These are phyloP conservation scores for Peronospora destructor DNA, from an alignment of 352 stramenopile genomes.

Conservation along the genomic window DNA sequence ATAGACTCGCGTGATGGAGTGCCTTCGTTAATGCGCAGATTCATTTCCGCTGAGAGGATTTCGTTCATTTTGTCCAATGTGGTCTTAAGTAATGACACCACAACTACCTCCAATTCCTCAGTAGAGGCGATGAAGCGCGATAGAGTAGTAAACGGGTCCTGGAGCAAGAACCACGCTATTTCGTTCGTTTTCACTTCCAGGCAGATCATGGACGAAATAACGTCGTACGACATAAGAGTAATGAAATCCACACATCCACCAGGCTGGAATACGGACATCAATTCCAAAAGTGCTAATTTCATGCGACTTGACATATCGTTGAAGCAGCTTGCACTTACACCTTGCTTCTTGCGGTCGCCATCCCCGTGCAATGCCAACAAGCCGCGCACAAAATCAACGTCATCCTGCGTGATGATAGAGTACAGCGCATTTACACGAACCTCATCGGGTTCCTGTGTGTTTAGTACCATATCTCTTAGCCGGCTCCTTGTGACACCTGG, in stretches of 20 bases:
- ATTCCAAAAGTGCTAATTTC: slow-evolving; percentile 61
- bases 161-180: slow-evolving; percentile 69
- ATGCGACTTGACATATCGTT: slow-evolving; percentile 65
- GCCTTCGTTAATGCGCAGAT: slow-evolving; percentile 51
- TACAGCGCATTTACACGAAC: slow-evolving; percentile 63
- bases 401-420: slow-evolving; percentile 56
- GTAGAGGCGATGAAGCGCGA: slow-evolving; percentile 57
- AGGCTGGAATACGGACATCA: slow-evolving; percentile 56
- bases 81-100: slow-evolving; percentile 64
- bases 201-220: slow-evolving; percentile 79
- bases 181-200: slow-evolving; percentile 79
- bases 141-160: slow-evolving; percentile 69
- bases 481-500: slow-evolving; percentile 51
- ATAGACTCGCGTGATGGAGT: slow-evolving; percentile 63
- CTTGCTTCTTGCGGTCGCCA: slow-evolving; percentile 62
- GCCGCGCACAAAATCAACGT: slow-evolving; percentile 59
- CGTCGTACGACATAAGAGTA: slow-evolving; percentile 60
- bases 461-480: slow-evolving; percentile 61
- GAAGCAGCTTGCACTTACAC: slow-evolving; percentile 43
- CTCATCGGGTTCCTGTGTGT: slow-evolving; percentile 46
- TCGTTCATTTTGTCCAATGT: slow-evolving; percentile 77
- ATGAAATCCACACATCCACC: slow-evolving; percentile 61
- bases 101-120: slow-evolving; percentile 57
- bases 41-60: slow-evolving; percentile 64
- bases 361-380: slow-evolving; percentile 52